Conservation (phyloP, 495 filamentous ascomycete genomes). For the Annulohypoxylon moriforme region DNA sequence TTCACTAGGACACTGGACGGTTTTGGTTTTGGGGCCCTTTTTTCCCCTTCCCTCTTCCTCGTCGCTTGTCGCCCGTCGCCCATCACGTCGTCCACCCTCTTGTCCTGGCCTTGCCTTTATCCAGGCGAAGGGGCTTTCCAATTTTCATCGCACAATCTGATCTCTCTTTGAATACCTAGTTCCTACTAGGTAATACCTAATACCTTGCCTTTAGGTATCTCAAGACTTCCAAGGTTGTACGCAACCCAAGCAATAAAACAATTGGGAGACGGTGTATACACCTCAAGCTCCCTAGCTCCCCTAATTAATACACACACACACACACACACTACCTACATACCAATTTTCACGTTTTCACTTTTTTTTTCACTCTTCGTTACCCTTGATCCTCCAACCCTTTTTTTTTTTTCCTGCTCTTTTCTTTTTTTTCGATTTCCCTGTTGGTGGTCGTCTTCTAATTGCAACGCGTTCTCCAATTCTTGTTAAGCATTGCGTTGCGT, state of each 20-base stretch:
- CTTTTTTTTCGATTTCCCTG: constrained; percentile 8
- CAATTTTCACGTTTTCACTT: background rate
- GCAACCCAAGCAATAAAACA: constrained; percentile 7
- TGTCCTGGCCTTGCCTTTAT: constrained; percentile 32
- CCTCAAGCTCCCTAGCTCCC: constrained; percentile 30
- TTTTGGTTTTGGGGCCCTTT: constrained; percentile 20
- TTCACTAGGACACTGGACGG: constrained; percentile 28
- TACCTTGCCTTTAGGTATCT: background rate
- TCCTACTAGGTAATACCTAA: no score
- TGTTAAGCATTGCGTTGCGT: constrained; percentile 34
- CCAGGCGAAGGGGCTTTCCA: constrained; percentile 34
- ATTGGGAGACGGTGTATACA: constrained; percentile 35
- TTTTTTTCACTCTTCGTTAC: background rate
- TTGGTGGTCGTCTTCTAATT: constrained; percentile 17
- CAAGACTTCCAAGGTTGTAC: background rate
- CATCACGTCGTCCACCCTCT: constrained; percentile 29
- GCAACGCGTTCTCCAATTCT: constrained; percentile 29
- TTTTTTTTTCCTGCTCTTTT: constrained; percentile 5
- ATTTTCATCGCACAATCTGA: constrained; percentile 16
- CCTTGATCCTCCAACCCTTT: background rate
- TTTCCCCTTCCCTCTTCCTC: constrained; percentile 29
- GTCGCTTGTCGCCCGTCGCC: constrained; percentile 20
- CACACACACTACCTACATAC: no score
- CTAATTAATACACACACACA: background rate
- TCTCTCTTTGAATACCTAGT: background rate